Evolutionary conservation across 2,329 filamentous ascomycete species (phyloP), one percentile per base, ranked within the genome.

Genomic region (Fusarium sp.): DNA sequence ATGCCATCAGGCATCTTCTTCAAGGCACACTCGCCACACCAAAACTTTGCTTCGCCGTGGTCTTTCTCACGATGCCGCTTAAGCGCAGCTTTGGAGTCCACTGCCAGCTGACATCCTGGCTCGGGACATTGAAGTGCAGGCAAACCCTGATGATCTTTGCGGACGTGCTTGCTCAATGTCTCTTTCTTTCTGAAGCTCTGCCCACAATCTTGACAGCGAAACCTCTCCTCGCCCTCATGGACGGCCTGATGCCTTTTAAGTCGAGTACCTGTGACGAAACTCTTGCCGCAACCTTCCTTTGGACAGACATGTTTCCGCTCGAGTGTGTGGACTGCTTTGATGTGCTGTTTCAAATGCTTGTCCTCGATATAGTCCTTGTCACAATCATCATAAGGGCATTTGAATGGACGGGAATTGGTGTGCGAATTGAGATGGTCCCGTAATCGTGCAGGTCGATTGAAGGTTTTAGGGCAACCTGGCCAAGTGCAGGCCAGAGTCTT

Each of bases 141-240:
- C 61, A 90, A 79, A 28, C 90, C 83, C 39, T 95, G 81, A 77
- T 98, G 95, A 14, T 89, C 90, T 11, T 88, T 87, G 54, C 90
- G 88, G 66, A 97, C 87, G 76, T 98, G 95, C 51, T 92, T 90
- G 76, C 94, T 89, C 17, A 97, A 84, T 0, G 94, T 96, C 68
- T 93, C 89, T 76, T 93, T 91, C 79, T 97, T 97, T 64, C 95
- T 88, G 78, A 97, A 98, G 20, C 88, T 89, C 79, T 93, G 87
- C 19, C 87, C 86, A 79, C 94, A 97, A 33, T 88, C 90, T 22
- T 86, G 88, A 75, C 94, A 97, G 58, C 87, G 84, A 74, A 91
- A 94, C 53, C 91, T 86, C 75, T 96, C 90, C 70, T 90, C 87
- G 53, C 90, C 91, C 51, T 80, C 79, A 77, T 97, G 94, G 3